These are phyloP conservation scores for Hypoxylon subgilvum DNA, from an alignment of 495 filamentous ascomycete genomes.

Conservation along the genomic window DNA sequence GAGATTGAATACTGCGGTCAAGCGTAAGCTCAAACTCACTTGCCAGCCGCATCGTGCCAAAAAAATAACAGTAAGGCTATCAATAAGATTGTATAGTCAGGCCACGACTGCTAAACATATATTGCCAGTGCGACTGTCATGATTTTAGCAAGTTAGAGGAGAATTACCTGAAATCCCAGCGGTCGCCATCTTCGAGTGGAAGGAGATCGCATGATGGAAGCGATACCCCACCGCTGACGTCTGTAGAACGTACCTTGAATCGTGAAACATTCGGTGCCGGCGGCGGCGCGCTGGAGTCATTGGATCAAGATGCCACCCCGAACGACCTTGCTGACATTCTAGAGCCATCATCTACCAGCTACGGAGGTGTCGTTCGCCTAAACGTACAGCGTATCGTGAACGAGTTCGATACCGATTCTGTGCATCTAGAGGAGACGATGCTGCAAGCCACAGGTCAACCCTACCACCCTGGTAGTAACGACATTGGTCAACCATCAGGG, in stretches of 20 bases:
- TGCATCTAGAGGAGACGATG: slow-evolving; percentile 14
- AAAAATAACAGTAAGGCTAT: slow-evolving; percentile 34
- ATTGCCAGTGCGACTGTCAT: slow-evolving; percentile 38
- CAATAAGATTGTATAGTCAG: background rate
- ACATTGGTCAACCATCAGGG: slow-evolving; percentile 10
- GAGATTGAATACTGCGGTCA: slow-evolving; percentile 35
- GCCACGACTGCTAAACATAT: slow-evolving; percentile 15
- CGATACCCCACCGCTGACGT: background rate
- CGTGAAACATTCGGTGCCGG: slow-evolving; percentile 35
- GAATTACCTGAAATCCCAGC: slow-evolving; percentile 9
- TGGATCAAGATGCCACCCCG: slow-evolving; percentile 12
- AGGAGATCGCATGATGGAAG: slow-evolving; percentile 10
- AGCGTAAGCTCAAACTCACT: slow-evolving; percentile 38
- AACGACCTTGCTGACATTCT: slow-evolving; percentile 17
- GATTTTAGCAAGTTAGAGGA: slow-evolving; percentile 37
- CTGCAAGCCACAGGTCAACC: slow-evolving; percentile 22
- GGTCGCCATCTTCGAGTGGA: slow-evolving; percentile 2
- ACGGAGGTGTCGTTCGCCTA: slow-evolving; percentile 12
- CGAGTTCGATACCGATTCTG: slow-evolving; percentile 12
- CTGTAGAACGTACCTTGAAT: slow-evolving; percentile 7
- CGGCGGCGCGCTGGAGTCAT: slow-evolving; percentile 20
- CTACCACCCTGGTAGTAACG: slow-evolving; percentile 27
- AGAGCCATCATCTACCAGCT: background rate
- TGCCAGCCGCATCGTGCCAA: slow-evolving; percentile 35
- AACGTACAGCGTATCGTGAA: slow-evolving; percentile 21